phyloP scores from a whole-genome alignment of 78 protist genomes.

The Emiliania huxleyi region DNA sequence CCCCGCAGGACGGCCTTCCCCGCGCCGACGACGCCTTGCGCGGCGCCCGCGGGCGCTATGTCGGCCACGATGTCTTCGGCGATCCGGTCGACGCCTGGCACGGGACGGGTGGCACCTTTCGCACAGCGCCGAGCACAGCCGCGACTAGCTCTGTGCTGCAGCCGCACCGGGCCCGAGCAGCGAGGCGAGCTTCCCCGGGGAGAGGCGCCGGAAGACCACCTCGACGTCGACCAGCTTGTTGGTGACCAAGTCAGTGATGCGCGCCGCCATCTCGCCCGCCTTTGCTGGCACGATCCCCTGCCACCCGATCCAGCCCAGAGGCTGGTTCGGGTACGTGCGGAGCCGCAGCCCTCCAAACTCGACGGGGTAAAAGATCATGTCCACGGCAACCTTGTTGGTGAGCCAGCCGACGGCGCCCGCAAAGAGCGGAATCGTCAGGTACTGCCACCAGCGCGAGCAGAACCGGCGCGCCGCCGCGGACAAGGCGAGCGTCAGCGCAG shows the following conservation, averaged over 20 bases:
- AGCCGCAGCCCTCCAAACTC: constrained; percentile 9
- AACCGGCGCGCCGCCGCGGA: not conserved
- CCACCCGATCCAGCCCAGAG: constrained; percentile 35
- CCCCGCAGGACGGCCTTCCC: not conserved
- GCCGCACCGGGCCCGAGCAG: constrained; percentile 24
- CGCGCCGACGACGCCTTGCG: not conserved
- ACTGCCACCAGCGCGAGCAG: constrained; percentile 19
- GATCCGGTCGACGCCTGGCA: constrained; percentile 2
- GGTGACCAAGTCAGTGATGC: constrained; percentile 21
- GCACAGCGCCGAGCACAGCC: no score
- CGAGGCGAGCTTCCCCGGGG: not conserved
- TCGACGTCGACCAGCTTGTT: constrained; percentile 9
- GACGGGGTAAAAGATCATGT: constrained; percentile 42
- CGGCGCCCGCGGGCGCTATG: not conserved
- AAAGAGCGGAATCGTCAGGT: constrained; percentile 25
- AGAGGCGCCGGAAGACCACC: not conserved
- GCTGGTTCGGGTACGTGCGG: not conserved
- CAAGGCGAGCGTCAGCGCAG: not conserved
- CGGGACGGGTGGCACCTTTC: no score
- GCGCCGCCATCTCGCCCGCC: constrained; percentile 16
- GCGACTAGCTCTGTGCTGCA: no score
- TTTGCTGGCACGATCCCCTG: constrained; percentile 42
- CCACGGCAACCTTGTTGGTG: constrained; percentile 23
- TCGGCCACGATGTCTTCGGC: not conserved
- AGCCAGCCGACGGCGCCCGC: constrained; percentile 38